phyloP scores from a whole-genome alignment of 257 asterid genomes.

The Verbascum thapsus region DNA sequence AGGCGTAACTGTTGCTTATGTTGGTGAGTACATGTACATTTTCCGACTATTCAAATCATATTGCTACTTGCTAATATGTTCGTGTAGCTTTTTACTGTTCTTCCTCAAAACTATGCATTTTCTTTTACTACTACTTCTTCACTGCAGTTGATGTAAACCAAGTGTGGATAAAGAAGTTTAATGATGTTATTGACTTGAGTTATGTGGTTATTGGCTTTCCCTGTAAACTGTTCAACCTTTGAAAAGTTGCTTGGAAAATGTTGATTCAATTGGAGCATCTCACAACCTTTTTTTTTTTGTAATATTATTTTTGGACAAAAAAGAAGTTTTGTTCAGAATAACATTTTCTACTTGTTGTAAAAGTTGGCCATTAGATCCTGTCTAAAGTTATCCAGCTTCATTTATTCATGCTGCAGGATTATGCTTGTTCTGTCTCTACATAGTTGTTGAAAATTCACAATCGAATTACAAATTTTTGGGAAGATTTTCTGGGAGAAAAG shows the following conservation, averaged over 20 bases:
- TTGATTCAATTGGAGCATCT: neutral
- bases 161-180: neutral
- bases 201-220: neutral
- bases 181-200: neutral
- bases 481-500: constrained; percentile 53
- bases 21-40: constrained; percentile 44
- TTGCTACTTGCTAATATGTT: too few species aligned
- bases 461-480: constrained; percentile 42
- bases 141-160: neutral
- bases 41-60: neutral
- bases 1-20: constrained; percentile 80
- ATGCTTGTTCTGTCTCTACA: constrained; percentile 75
- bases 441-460: constrained; percentile 56
- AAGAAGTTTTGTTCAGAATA: neutral
- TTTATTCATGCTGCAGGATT: constrained; percentile 52
- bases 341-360: neutral
- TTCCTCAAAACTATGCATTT: too few species aligned
- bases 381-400: neutral
- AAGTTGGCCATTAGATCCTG: neutral
- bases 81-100: too few species aligned
- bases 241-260: neutral
- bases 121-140: neutral
- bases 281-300: neutral
- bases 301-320: neutral
- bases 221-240: neutral